phyloP scores from a whole-genome alignment of 129 eudicot species.

The Artemisia annua region DNA sequence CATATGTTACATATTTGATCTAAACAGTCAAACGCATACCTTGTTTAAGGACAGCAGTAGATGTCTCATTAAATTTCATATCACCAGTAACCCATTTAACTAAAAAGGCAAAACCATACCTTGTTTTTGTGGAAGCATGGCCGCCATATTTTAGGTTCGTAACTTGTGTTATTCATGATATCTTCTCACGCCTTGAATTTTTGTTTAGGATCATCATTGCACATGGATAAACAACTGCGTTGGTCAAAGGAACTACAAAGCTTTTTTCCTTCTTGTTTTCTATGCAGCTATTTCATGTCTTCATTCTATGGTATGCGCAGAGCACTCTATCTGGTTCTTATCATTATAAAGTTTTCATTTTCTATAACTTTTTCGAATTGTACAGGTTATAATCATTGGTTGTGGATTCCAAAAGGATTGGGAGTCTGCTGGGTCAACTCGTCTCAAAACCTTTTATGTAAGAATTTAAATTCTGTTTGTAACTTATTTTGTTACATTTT shows the following conservation, averaged over 20 bases:
- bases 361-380: slow-evolving; percentile 16
- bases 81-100: background rate
- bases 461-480: slow-evolving; percentile 30
- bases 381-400: slow-evolving; percentile 47
- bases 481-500: background rate
- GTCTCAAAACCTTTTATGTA: slow-evolving; percentile 66
- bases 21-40: too few species aligned
- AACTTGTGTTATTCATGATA: background rate
- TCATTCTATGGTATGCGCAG: slow-evolving; percentile 56
- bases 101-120: background rate
- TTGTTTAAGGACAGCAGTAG: too few species aligned
- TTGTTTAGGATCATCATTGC: slow-evolving; percentile 81
- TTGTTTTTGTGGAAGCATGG: background rate
- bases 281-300: slow-evolving; percentile 57
- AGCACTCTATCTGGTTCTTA: slow-evolving; percentile 1
- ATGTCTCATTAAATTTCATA: too few species aligned
- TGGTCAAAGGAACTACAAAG: slow-evolving; percentile 76
- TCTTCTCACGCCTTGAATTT: slow-evolving; percentile 18
- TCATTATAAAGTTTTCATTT: background rate
- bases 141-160: background rate
- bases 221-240: slow-evolving; percentile 88
- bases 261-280: slow-evolving; percentile 60
- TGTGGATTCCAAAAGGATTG: slow-evolving; percentile 60
- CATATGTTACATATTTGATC: too few species aligned
- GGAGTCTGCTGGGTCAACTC: slow-evolving; percentile 39